Conservation (phyloP, 257 asterid species). For the Scutellaria baicalensis region DNA sequence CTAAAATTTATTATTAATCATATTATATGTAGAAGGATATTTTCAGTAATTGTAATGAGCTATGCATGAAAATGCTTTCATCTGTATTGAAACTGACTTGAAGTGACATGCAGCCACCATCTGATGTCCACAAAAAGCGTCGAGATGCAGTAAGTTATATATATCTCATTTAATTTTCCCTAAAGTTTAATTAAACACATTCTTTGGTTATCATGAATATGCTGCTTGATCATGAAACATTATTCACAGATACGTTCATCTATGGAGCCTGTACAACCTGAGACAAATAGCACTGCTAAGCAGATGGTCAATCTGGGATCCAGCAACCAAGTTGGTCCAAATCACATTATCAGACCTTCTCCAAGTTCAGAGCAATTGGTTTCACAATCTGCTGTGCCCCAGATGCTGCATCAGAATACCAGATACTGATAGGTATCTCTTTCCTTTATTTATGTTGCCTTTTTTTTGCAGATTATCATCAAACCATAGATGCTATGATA, state of each 20-base stretch:
- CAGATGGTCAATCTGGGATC: conserved; percentile 49
- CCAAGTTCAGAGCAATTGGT: conserved; percentile 78
- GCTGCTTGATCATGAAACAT: conserved; percentile 7
- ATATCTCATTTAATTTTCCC: not conserved
- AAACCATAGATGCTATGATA: not conserved
- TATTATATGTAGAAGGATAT: not conserved
- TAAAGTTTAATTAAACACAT: not conserved
- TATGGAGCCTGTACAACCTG: conserved; percentile 59
- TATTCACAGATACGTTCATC: conserved; percentile 42
- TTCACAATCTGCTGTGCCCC: conserved; percentile 57
- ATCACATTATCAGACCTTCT: conserved; percentile 55
- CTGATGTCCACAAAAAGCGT: conserved; percentile 77
- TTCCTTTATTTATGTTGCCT: not conserved
- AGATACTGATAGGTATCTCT: conserved; percentile 48
- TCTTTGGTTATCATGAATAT: not conserved
- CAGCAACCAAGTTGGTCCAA: conserved; percentile 42
- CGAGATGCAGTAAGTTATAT: conserved; percentile 60
- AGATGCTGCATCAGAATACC: conserved; percentile 60
- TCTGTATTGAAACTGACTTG: conserved; percentile 16
- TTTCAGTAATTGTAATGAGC: not conserved
- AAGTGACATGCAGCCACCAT: conserved; percentile 54
- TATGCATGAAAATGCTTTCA: not conserved
- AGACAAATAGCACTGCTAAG: conserved; percentile 31
- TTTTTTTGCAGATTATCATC: conserved; percentile 2
- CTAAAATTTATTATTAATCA: not conserved